phyloP scores from a whole-genome alignment of 257 asterid species.

The Nicotiana tomentosiformis region DNA sequence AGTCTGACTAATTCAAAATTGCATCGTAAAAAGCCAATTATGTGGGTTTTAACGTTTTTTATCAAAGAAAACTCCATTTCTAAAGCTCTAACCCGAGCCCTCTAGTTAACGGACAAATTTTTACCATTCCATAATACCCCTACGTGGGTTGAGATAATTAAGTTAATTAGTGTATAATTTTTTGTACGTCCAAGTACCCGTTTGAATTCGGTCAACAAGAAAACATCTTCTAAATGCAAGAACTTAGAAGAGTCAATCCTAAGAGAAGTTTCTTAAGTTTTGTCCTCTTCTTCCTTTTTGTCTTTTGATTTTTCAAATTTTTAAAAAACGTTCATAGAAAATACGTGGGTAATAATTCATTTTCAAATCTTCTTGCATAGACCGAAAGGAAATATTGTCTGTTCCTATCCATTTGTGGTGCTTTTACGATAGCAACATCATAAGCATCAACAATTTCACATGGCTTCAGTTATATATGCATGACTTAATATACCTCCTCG shows the following conservation, averaged over 20 bases:
- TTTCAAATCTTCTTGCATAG: neutral
- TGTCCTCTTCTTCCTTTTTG: neutral
- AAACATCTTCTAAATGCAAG: neutral
- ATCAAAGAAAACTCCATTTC: neutral
- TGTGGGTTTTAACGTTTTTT: neutral
- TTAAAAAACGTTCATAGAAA: neutral
- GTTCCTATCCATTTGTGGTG: neutral
- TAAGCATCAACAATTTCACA: neutral
- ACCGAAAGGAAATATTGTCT: neutral
- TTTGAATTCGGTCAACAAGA: neutral
- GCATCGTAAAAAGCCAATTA: neutral
- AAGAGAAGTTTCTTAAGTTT: no score
- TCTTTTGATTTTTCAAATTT: neutral
- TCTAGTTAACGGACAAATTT: no score
- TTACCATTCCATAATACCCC: no score
- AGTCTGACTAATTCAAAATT: neutral
- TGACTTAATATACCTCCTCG: neutral
- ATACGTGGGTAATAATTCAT: neutral
- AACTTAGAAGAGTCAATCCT: neutral
- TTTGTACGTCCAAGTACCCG: no score
- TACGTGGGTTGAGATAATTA: no score
- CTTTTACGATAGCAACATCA: neutral
- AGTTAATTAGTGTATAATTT: no score
- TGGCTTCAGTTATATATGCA: constrained; percentile 3
- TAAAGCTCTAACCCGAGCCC: neutral